phyloP scores from a whole-genome alignment of 2,329 filamentous ascomycete genomes.

The Ophiosphaerella herpotricha region DNA sequence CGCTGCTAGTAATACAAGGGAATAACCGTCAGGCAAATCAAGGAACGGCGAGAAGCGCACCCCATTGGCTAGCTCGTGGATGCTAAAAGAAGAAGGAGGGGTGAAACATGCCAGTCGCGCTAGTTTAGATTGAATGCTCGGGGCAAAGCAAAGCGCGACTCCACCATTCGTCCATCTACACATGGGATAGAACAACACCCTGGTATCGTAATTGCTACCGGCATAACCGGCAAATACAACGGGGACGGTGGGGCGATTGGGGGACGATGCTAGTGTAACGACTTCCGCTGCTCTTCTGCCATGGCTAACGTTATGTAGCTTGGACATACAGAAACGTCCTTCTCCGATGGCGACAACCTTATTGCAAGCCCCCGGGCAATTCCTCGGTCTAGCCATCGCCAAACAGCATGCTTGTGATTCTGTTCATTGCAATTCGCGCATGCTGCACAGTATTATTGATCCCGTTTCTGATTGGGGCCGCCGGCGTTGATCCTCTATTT shows the following conservation, averaged over 20 bases:
- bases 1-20: neutral
- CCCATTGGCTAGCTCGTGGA: constrained; percentile 5
- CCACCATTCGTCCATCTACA: constrained; percentile 11
- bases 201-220: neutral
- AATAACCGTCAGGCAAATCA: constrained; percentile 7
- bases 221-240: neutral
- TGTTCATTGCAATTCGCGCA: too few species aligned
- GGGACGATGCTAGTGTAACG: neutral
- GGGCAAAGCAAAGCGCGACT: constrained; percentile 6
- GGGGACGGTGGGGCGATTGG: constrained; percentile 1
- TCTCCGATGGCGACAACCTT: constrained; percentile 17
- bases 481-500: neutral
- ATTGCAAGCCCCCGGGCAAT: constrained; percentile 11
- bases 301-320: constrained; percentile 5
- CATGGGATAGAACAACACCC: constrained; percentile 11
- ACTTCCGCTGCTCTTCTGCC: constrained; percentile 8
- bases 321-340: constrained; percentile 5
- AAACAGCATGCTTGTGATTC: too few species aligned
- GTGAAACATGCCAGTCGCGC: constrained; percentile 21
- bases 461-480: neutral
- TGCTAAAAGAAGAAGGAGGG: constrained; percentile 12
- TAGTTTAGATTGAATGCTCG: constrained; percentile 16
- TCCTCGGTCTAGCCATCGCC: neutral
- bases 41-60: neutral
- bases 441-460: neutral